Base-by-base conservation (phyloP, 2,329 filamentous ascomycete species). In the Calonectria montana region DNA sequence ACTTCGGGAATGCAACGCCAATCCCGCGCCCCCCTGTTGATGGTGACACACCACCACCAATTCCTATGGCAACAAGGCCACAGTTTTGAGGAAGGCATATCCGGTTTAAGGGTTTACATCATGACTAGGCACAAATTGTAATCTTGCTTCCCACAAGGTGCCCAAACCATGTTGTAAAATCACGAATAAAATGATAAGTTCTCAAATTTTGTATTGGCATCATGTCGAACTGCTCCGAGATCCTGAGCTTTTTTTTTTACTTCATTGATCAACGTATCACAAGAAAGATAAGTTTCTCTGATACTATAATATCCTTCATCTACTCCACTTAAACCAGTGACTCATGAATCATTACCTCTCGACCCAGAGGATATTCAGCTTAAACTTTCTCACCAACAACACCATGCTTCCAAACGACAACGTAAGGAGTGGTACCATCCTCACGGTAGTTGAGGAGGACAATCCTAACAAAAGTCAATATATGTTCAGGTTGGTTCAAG, bases 371-470 rank as follows among this genome's bases (percentile, higher is more conserved):
- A 74, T 67, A 29, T 57, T 43, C 57, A 69, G 18, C 78, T 89
- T 96, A 99, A 80, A 98, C 95, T 94, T 99, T 98, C 89, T 91
- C 92, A 88, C 93, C 93, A 80, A 87, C 88, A 76, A 98, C 87
- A 82, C 96, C 97, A 88, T 98, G 94, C 92, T 98, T 98, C 96
- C 96, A 98, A 88, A 97, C 87, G 78, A 91, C 94, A 81, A 97
- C 89, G 84, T 90, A 99, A 73, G 97, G 97, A 68, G 96, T 98
- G 79, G 93, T 85, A 85, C 97, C 97, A 81, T 98, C 97, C 85
- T 98, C 96, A 81, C 97, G 96, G 91, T 98, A 99, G 91, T 98
- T 97, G 83, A 98, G 93, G 78, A 98, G 94, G 77, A 96, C 89
- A 80, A 98, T 89, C 92, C 94, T 96, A 13, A 29, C 37, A 7